Evolutionary conservation across 129 eudicot genomes (phyloP), one percentile per base, ranked within the genome.

Genomic region (Smallanthus sonchifolius): DNA sequence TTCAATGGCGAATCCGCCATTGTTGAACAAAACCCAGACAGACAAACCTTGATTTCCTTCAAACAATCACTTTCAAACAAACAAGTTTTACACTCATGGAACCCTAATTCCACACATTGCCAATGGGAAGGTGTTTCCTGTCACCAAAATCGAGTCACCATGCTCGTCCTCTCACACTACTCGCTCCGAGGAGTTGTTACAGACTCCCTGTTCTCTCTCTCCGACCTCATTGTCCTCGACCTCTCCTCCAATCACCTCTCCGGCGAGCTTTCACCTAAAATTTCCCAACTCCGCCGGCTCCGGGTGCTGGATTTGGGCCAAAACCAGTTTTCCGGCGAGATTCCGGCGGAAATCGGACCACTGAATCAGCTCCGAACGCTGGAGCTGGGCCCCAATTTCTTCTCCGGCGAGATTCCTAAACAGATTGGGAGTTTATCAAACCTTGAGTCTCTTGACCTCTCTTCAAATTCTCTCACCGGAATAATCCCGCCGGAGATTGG

Each of bases 41-140:
- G 62, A 48, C 75, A 70, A 35, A 54, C 7, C 60, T 55, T 89
- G 73, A 45, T 87, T 49, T 75, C 85, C 11, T 89, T 89, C 87
- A 84, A 76, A 57, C 38, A 79, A 69, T 75, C 90, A 3, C 84
- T 89, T 19, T 17, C 54, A 67, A 77, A 88, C 76, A n/a, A 47
- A 4, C 77, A 86, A 3, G 6, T 52, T 37, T 83, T 89, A 36
- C 14, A 56, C 19, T 55, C 96, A 63, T 89, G 96, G 96, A 75
- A 78, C 60, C 71, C 69, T 4, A 13, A 54, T 5, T 67, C 78
- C 42, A 36, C 86, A 1, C 85, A 87, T 49, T 89, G 96, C 69
- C 66, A 75, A 36, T 89, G 92, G 92, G 60, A 75, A 32, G 92
- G 96, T n/a, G 85, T 87, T 10, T 66, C 16, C 10, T 89, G 96